phyloP scores from a whole-genome alignment of 2,329 filamentous ascomycete genomes.

The Cladophialophora immunda region DNA sequence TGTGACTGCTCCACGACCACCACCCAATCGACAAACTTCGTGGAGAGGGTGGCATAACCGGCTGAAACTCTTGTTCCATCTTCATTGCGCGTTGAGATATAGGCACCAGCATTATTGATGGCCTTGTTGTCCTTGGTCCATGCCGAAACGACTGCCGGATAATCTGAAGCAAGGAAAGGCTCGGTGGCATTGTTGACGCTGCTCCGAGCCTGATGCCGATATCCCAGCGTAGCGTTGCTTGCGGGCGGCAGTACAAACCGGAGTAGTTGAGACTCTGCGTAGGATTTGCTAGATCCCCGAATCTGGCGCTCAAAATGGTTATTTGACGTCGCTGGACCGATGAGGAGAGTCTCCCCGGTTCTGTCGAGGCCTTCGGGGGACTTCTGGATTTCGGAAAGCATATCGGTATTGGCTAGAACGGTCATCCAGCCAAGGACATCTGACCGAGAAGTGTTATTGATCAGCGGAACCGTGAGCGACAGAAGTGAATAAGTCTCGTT shows the following conservation, averaged over 20 bases:
- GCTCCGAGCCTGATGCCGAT: constrained; percentile 36
- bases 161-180: constrained; percentile 68
- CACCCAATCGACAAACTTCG: constrained; percentile 78
- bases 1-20: constrained; percentile 80
- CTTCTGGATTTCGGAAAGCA: constrained; percentile 68
- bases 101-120: constrained; percentile 73
- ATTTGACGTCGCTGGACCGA: constrained; percentile 71
- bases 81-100: constrained; percentile 77
- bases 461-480: constrained; percentile 82
- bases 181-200: constrained; percentile 46
- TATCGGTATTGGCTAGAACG: constrained; percentile 73
- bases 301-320: constrained; percentile 66
- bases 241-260: constrained; percentile 39
- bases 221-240: constrained; percentile 28
- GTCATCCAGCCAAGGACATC: constrained; percentile 86
- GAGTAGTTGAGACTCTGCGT: constrained; percentile 43
- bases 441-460: constrained; percentile 70
- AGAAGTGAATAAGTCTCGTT: constrained; percentile 78
- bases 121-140: constrained; percentile 61
- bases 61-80: constrained; percentile 74
- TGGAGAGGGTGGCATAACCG: constrained; percentile 78
- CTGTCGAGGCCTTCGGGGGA: constrained; percentile 75
- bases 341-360: constrained; percentile 74
- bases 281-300: constrained; percentile 49
- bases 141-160: constrained; percentile 69